Evolutionary conservation across 371 early-diverging fungal genomes (phyloP).

Genomic region (Circinella minor): DNA sequence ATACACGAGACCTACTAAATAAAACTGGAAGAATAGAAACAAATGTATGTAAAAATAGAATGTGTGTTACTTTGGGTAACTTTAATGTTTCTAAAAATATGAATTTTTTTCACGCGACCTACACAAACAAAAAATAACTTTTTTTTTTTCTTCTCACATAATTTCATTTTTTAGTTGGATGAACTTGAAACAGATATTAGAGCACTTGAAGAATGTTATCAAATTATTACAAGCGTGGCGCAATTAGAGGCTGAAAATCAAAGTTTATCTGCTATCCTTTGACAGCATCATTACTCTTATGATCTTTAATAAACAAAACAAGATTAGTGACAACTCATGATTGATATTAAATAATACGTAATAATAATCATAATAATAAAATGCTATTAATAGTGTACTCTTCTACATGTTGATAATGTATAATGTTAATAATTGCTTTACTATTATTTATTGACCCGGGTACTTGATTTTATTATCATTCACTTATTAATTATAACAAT

Average conservation of each 20-base stretch:
- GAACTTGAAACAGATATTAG: constrained; percentile 8
- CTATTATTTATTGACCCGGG: too few species aligned
- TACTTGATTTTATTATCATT: too few species aligned
- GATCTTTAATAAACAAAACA: background rate
- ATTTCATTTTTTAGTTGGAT: background rate
- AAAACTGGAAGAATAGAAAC: background rate
- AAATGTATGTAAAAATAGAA: background rate
- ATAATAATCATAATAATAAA: too few species aligned
- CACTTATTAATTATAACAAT: too few species aligned
- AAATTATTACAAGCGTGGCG: constrained; percentile 15
- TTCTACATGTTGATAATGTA: too few species aligned
- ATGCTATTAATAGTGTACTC: too few species aligned
- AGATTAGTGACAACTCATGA: too few species aligned
- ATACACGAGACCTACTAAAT: background rate
- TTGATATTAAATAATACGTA: too few species aligned
- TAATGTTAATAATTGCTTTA: too few species aligned
- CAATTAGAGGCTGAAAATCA: constrained; percentile 21
- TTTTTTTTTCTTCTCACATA: too few species aligned
- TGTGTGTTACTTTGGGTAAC: background rate
- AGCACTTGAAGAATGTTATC: constrained; percentile 11
- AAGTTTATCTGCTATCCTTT: constrained; percentile 20
- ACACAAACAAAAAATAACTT: too few species aligned
- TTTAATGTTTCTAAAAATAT: background rate
- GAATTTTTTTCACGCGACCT: background rate
- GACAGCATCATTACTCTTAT: background rate